Base-by-base conservation (phyloP, 2,329 filamentous ascomycete genomes). In the Fusarium subglutinans region DNA sequence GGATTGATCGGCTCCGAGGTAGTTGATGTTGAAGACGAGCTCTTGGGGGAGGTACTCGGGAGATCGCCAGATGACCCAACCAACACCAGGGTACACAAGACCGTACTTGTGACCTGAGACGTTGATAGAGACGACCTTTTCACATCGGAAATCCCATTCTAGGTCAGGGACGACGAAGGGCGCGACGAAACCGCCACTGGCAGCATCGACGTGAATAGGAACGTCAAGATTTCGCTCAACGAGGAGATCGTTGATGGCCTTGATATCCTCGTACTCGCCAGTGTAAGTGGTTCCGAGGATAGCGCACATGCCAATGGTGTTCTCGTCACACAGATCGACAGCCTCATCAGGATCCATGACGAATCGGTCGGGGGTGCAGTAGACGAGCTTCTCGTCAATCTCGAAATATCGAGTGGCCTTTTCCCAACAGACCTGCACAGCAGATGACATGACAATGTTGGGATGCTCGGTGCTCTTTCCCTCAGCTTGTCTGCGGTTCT, bases 21-120 rank as follows among this genome's bases (percentile, higher is more conserved):
- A 98, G 88, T 98, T 98, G 89, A 98, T 98, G 88, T 98, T 98
- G 90, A 98, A 98, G 78, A 98, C 94, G 28, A 98, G 91, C 79
- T 98, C 95, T 80, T 96, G 89, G 13, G 96, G 96, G 6, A 98
- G 89, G 83, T 88, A 96, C 82, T 96, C 92, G 57, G 94, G 90
- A 44, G 91, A 90, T 54, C 95, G 91, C 95, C 95, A 98, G 75
- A 98, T 87, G 17, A 96, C 91, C 96, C 96, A 98, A 66, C 96
- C 96, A 20, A 98, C 94, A 82, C 96, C 95, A 1, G 95, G 95
- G 81, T 98, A 98, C 56, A 97, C 87, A 26, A 90, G 85, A 26
- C 87, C 87, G 73, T 90, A 90, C 86, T 98, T 98, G 87, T 98
- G 96, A 24, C 96, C 96, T 0, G 94, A 97, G 22, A 94, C 93